A percentile compares a stretch with the other conserved stretches of the same genome.
Conservation (phyloP, 192 early-diverging fungal species). For the Gigaspora rosea region DNA sequence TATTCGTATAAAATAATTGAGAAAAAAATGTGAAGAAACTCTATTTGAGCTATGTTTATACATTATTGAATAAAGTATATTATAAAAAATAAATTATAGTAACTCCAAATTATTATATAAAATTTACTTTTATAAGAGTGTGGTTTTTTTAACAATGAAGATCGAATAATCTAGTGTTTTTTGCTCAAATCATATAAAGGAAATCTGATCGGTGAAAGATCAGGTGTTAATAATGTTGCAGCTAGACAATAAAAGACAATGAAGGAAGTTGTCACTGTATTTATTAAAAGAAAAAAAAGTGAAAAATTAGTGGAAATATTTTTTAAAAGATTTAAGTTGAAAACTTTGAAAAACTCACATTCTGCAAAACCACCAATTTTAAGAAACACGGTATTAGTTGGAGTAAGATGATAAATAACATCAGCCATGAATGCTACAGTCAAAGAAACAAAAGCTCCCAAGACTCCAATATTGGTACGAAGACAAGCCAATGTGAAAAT, state of each 20-base stretch:
- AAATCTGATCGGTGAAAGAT: slow-evolving; percentile 29
- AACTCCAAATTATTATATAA: too few relatives aligned
- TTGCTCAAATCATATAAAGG: slow-evolving; percentile 24
- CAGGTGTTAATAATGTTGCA: slow-evolving; percentile 13
- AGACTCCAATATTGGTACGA: slow-evolving; percentile 17
- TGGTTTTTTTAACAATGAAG: too few relatives aligned
- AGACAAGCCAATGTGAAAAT: slow-evolving; percentile 33
- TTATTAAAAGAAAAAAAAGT: neutral
- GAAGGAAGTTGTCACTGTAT: neutral
- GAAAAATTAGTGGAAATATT: neutral
- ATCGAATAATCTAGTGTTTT: neutral
- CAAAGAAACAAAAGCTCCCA: slow-evolving; percentile 24
- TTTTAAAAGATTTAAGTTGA: neutral
- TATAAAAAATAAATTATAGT: too few relatives aligned
- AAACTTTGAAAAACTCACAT: neutral
- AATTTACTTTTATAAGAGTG: too few relatives aligned
- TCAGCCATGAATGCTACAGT: neutral
- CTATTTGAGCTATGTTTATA: too few relatives aligned
- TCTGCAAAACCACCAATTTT: slow-evolving; percentile 2
- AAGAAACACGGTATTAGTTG: neutral
- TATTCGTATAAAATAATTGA: too few relatives aligned
- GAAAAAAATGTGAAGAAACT: too few relatives aligned
- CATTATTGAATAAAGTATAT: too few relatives aligned
- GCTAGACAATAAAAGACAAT: slow-evolving; percentile 27
- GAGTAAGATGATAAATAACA: slow-evolving; percentile 7